These are phyloP conservation scores for Calonectria pauciramosa DNA, from an alignment of 2,329 filamentous ascomycete species.

Conservation along the genomic window DNA sequence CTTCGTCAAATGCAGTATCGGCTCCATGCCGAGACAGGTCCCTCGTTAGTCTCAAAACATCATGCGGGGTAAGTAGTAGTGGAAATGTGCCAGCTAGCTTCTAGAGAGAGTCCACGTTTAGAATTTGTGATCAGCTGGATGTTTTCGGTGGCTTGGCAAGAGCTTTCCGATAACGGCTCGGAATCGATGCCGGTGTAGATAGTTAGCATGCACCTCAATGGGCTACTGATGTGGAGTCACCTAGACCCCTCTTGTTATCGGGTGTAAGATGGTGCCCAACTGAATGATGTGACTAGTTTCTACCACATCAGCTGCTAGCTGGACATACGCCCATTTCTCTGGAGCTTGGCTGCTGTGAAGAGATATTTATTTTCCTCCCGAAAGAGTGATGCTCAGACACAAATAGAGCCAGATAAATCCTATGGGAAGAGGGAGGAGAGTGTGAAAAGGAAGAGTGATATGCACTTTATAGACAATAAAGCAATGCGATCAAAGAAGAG, in stretches of 20 bases:
- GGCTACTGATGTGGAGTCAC: neutral
- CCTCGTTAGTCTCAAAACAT: neutral
- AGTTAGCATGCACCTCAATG: neutral
- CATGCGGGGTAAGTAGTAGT: neutral
- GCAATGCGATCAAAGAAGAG: too few relatives aligned
- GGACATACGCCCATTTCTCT: neutral
- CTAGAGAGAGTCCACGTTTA: neutral
- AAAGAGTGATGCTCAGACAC: too few relatives aligned
- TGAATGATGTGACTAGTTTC: too few relatives aligned
- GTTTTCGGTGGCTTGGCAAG: neutral
- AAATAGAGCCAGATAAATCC: too few relatives aligned
- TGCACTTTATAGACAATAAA: too few relatives aligned
- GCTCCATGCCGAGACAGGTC: neutral
- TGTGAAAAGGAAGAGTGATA: too few relatives aligned
- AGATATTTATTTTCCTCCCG: too few relatives aligned
- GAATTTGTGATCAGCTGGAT: neutral
- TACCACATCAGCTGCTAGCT: neutral
- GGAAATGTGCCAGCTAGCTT: neutral
- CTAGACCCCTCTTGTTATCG: neutral
- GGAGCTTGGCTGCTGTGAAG: too few relatives aligned
- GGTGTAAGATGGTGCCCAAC: neutral
- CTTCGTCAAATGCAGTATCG: neutral
- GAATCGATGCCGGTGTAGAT: neutral
- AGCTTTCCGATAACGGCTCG: neutral
- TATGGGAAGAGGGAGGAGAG: too few relatives aligned